phyloP scores from a whole-genome alignment of 148 eudicot genomes.

The Rhododendron kiyosumense region DNA sequence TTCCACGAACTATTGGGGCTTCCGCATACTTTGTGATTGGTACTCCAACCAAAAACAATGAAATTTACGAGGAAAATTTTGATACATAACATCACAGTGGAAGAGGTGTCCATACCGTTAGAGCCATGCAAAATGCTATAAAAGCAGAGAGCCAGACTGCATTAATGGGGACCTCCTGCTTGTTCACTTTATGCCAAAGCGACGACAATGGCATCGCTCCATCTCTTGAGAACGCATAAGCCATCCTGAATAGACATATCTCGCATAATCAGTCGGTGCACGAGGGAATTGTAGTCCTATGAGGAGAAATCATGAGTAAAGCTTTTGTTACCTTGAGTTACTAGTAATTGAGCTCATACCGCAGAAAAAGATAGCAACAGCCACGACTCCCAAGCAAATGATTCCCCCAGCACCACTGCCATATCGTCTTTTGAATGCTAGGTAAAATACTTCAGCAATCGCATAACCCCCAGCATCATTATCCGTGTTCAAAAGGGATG shows the following conservation, averaged over 20 bases:
- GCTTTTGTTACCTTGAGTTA: slow-evolving; percentile 72
- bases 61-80: background rate
- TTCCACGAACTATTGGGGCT: background rate
- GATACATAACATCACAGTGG: background rate
- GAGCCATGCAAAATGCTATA: slow-evolving; percentile 90
- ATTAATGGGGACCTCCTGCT: slow-evolving; percentile 81
- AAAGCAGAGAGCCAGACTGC: slow-evolving; percentile 92
- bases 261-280: background rate
- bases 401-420: slow-evolving; percentile 88
- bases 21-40: background rate
- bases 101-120: slow-evolving; percentile 52
- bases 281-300: background rate
- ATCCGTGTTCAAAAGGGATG: slow-evolving; percentile 53
- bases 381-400: slow-evolving; percentile 74
- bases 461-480: slow-evolving; percentile 97
- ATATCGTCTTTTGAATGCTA: slow-evolving; percentile 71
- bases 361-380: slow-evolving; percentile 88
- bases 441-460: slow-evolving; percentile 83
- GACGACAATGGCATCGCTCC: slow-evolving; percentile 97
- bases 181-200: slow-evolving; percentile 86
- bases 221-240: slow-evolving; percentile 95
- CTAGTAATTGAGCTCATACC: slow-evolving; percentile 95
- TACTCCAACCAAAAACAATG: background rate
- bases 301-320: slow-evolving; percentile 2
- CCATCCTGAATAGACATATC: slow-evolving; percentile 54